phyloP scores from a whole-genome alignment of 2,329 filamentous ascomycete genomes.

The Fusarium camptoceras region DNA sequence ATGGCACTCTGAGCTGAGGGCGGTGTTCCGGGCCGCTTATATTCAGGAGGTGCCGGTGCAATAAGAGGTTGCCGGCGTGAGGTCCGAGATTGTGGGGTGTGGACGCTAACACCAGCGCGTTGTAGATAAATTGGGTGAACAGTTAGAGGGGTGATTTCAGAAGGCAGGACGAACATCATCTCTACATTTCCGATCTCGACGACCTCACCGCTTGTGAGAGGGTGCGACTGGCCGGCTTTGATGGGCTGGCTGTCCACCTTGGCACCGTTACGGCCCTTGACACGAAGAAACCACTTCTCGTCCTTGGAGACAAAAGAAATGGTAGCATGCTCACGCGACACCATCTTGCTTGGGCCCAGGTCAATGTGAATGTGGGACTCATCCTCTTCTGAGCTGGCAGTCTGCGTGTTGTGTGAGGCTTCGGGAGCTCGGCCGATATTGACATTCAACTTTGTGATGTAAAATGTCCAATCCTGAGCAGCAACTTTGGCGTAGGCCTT shows the following conservation, averaged over 20 bases:
- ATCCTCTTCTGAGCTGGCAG: slow-evolving; percentile 59
- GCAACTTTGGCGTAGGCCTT: slow-evolving; percentile 86
- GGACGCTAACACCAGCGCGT: slow-evolving; percentile 68
- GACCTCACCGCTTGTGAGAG: slow-evolving; percentile 86
- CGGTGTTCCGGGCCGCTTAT: slow-evolving; percentile 71
- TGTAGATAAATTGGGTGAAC: slow-evolving; percentile 78
- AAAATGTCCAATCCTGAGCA: slow-evolving; percentile 86
- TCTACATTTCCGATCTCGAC: slow-evolving; percentile 93
- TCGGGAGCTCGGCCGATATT: slow-evolving; percentile 80
- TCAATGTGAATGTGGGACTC: slow-evolving; percentile 80
- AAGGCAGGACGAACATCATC: slow-evolving; percentile 98
- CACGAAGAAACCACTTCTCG: slow-evolving; percentile 83
- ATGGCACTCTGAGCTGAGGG: slow-evolving; percentile 56
- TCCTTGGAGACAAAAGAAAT: slow-evolving; percentile 77
- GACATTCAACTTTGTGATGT: slow-evolving; percentile 79
- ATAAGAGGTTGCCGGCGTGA: slow-evolving; percentile 60
- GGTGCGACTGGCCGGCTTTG: slow-evolving; percentile 72
- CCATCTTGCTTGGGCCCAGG: slow-evolving; percentile 83
- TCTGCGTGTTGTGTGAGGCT: slow-evolving; percentile 50
- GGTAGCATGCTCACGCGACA: slow-evolving; percentile 80
- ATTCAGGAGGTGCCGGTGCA: slow-evolving; percentile 70
- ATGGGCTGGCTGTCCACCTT: slow-evolving; percentile 81
- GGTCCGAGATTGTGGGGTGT: slow-evolving; percentile 46
- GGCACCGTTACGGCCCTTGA: slow-evolving; percentile 92
- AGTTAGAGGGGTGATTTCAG: slow-evolving; percentile 72